A percentile compares a stretch with the other conserved stretches of the same genome.
Evolutionary conservation across 495 filamentous ascomycete species (phyloP).

Genomic region (Talaromyces nanjingensis): DNA sequence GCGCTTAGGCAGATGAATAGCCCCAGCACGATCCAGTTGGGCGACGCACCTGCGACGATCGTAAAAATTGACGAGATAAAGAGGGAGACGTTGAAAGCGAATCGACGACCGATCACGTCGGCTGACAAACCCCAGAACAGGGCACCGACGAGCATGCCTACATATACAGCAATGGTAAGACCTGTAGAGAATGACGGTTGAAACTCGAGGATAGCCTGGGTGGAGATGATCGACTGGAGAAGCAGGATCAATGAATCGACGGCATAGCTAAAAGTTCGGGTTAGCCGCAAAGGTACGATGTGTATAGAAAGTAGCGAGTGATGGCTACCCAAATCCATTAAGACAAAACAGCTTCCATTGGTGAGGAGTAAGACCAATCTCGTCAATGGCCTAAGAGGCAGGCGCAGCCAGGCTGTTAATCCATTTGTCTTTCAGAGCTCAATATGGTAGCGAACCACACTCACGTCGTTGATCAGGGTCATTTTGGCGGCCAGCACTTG

Average conservation of each 20-base stretch:
- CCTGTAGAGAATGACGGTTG: conserved; percentile 38
- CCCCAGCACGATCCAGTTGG: conserved; percentile 42
- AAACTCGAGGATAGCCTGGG: conserved; percentile 36
- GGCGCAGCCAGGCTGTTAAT: background rate
- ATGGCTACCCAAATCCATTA: conserved; percentile 59
- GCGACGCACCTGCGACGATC: conserved; percentile 40
- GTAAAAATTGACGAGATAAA: conserved; percentile 42
- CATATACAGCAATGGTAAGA: conserved; percentile 56
- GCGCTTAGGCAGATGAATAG: conserved; percentile 39
- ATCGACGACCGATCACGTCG: conserved; percentile 47
- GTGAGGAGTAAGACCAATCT: conserved; percentile 63
- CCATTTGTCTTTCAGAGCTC: background rate
- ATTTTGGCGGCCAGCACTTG: conserved; percentile 62
- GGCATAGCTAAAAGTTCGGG: conserved; percentile 42
- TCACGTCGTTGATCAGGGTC: conserved; percentile 62
- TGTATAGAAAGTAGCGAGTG: background rate
- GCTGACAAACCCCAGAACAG: conserved; percentile 48
- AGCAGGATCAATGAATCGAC: conserved; percentile 64
- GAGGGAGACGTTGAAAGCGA: conserved; percentile 46
- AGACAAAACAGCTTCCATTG: conserved; percentile 63
- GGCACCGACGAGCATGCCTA: conserved; percentile 45
- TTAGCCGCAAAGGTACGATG: background rate
- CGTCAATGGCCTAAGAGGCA: conserved; percentile 53
- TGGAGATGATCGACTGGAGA: conserved; percentile 58
- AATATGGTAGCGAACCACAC: conserved; percentile 14